Evolutionary conservation across 2,329 filamentous ascomycete genomes (phyloP).

Genomic region (Calcarisporium arbuscula): DNA sequence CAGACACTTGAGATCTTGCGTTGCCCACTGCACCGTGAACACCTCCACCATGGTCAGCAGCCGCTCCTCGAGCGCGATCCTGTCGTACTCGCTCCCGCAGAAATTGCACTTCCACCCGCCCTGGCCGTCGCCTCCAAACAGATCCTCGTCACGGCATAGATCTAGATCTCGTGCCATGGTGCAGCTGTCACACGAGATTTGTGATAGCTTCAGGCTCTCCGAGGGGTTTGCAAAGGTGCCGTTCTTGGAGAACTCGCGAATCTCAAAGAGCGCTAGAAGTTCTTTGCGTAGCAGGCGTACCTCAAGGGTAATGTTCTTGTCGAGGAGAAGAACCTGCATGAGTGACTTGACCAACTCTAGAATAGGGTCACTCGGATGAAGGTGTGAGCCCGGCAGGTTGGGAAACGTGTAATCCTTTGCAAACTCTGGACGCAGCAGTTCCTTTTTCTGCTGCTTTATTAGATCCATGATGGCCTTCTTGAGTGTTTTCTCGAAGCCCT

Average conservation of each 20-base stretch:
- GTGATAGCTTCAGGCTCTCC: conserved; percentile 63
- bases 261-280: conserved; percentile 81
- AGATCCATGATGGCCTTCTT: conserved; percentile 81
- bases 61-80: conserved; percentile 76
- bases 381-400: conserved; percentile 64
- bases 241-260: conserved; percentile 86
- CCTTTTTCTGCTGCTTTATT: conserved; percentile 79
- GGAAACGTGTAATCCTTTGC: conserved; percentile 85
- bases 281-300: conserved; percentile 85
- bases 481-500: conserved; percentile 78
- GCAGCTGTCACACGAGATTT: conserved; percentile 84
- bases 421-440: conserved; percentile 83
- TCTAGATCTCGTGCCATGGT: conserved; percentile 85
- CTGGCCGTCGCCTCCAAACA: conserved; percentile 45
- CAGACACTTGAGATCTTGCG: conserved; percentile 80
- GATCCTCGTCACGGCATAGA: conserved; percentile 80
- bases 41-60: conserved; percentile 72
- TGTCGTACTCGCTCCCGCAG: conserved; percentile 70
- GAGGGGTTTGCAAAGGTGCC: conserved; percentile 86
- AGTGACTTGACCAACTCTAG: conserved; percentile 88
- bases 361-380: conserved; percentile 55
- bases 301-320: conserved; percentile 85
- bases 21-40: conserved; percentile 71
- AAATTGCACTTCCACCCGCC: conserved; percentile 72
- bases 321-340: conserved; percentile 86